phyloP scores from a whole-genome alignment of 1,284 basidiomycete species.

The Rugiboletus extremiorientalis region DNA sequence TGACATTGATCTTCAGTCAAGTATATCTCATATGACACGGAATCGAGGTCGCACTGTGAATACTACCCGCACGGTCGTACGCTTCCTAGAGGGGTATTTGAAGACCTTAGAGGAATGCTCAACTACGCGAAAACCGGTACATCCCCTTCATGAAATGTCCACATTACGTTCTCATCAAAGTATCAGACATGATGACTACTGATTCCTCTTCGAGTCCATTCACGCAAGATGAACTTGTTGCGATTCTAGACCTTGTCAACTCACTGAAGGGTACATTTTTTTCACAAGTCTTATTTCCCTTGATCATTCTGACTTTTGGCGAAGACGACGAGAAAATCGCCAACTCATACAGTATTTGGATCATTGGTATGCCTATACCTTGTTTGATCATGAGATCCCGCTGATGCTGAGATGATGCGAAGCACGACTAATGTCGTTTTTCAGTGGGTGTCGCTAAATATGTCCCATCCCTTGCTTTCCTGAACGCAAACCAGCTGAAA shows the following conservation, averaged over 20 bases:
- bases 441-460: constrained; percentile 7
- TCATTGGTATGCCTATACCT: constrained; percentile 13
- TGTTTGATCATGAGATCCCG: neutral
- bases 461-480: neutral
- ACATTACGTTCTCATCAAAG: neutral
- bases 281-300: neutral
- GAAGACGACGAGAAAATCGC: constrained; percentile 6
- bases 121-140: constrained; percentile 22
- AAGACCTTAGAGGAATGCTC: constrained; percentile 20
- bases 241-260: constrained; percentile 18
- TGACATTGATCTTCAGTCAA: neutral
- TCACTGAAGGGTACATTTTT: constrained; percentile 13
- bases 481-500: constrained; percentile 14
- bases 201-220: constrained; percentile 23
- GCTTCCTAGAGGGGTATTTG: constrained; percentile 7
- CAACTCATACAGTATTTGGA: constrained; percentile 15
- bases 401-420: neutral
- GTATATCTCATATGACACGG: neutral
- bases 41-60: constrained; percentile 19
- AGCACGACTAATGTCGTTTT: constrained; percentile 18
- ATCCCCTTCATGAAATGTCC: neutral
- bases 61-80: constrained; percentile 18
- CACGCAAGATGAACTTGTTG: constrained; percentile 9
- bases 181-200: constrained; percentile 19
- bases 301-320: neutral